A percentile compares a stretch with the other conserved stretches of the same genome.
These are phyloP conservation scores for Rubia peregrina DNA, from an alignment of 305 asterid species.

Conservation along the genomic window DNA sequence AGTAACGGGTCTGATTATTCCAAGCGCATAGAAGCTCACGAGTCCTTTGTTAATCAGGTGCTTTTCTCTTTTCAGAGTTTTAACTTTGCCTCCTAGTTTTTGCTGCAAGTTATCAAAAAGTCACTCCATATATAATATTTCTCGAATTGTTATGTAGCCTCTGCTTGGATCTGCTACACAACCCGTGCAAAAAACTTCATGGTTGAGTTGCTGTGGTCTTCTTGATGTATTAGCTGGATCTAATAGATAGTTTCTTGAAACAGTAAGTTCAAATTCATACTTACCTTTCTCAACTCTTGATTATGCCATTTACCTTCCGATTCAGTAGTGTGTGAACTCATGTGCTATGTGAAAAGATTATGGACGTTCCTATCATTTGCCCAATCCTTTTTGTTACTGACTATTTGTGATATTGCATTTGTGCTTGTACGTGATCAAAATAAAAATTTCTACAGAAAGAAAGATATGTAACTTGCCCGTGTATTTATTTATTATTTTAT, in stretches of 20 bases:
- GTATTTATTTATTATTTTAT: neutral
- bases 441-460: neutral
- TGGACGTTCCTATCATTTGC: neutral
- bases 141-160: slow-evolving; percentile 35
- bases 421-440: neutral
- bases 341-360: too few relatives aligned
- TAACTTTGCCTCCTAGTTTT: neutral
- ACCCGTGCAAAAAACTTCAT: slow-evolving; percentile 49
- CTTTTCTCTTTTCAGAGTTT: slow-evolving; percentile 13
- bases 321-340: neutral
- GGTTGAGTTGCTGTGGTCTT: slow-evolving; percentile 83
- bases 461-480: neutral
- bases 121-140: neutral
- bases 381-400: neutral
- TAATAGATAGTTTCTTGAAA: slow-evolving; percentile 39
- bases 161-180: slow-evolving; percentile 33
- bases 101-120: neutral
- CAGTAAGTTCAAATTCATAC: neutral
- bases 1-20: slow-evolving; percentile 11
- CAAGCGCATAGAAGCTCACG: slow-evolving; percentile 34
- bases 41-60: slow-evolving; percentile 35
- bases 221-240: slow-evolving; percentile 61
- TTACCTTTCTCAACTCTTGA: neutral
- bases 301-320: neutral
- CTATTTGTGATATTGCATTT: neutral